These are phyloP conservation scores for Diaporthe longicolla DNA, from an alignment of 2,329 filamentous ascomycete species.

Conservation along the genomic window DNA sequence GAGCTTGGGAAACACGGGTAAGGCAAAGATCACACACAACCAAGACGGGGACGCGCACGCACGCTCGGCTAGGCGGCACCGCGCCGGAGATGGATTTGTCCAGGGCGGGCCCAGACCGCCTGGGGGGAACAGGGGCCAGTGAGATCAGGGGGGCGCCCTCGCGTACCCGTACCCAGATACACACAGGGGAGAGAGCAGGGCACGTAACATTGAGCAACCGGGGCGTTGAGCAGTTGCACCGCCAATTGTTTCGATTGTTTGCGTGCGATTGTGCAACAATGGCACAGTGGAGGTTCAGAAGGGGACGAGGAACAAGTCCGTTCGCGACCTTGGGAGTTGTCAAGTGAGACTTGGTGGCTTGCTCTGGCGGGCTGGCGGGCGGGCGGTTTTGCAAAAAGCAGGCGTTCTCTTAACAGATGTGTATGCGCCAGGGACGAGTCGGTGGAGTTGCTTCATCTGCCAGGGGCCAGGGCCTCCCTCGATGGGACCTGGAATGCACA, in stretches of 20 bases:
- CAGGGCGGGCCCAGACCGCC: constrained; percentile 21
- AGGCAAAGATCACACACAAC: not conserved
- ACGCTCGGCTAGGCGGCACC: constrained; percentile 22
- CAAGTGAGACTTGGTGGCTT: constrained; percentile 32
- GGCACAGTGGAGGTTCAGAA: no score
- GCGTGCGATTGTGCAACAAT: no score
- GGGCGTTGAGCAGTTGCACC: not conserved
- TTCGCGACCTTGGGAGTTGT: constrained; percentile 4
- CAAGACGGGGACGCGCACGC: constrained; percentile 14
- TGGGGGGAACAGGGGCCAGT: not conserved
- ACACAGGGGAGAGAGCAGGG: not conserved
- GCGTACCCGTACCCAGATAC: not conserved
- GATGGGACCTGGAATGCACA: constrained; percentile 9
- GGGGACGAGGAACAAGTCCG: not conserved
- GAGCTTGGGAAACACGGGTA: not conserved
- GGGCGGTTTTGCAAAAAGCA: constrained; percentile 4
- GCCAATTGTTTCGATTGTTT: constrained; percentile 15
- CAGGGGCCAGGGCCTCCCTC: constrained; percentile 13
- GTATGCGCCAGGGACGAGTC: not conserved
- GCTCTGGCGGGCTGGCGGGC: not conserved
- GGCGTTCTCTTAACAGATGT: not conserved
- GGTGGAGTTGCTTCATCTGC: constrained; percentile 22
- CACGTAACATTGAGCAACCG: not conserved
- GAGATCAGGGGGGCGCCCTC: not conserved
- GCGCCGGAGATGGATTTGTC: constrained; percentile 5